phyloP scores from a whole-genome alignment of 495 filamentous ascomycete species.

The Extremus antarcticus region DNA sequence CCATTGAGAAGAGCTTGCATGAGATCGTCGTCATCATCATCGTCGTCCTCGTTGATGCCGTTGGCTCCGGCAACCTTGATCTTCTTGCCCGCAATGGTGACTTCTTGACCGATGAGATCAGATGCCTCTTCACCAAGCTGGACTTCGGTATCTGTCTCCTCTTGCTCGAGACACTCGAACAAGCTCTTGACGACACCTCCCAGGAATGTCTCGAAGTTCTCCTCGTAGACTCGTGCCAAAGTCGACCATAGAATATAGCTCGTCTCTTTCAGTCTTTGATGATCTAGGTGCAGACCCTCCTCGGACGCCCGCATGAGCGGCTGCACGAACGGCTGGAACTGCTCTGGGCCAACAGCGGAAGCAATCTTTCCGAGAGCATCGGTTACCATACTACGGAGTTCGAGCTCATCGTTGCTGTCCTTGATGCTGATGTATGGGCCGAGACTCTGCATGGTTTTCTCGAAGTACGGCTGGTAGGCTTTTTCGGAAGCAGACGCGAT shows the following conservation, averaged over 20 bases:
- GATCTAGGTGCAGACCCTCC: constrained; percentile 80
- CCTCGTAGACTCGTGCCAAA: constrained; percentile 86
- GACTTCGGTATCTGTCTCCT: constrained; percentile 77
- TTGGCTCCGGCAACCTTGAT: constrained; percentile 55
- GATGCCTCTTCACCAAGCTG: constrained; percentile 65
- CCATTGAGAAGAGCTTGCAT: constrained; percentile 26
- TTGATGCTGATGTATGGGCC: constrained; percentile 76
- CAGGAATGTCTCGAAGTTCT: constrained; percentile 80
- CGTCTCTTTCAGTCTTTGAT: constrained; percentile 83
- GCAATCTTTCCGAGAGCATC: constrained; percentile 91
- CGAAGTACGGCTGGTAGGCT: constrained; percentile 82
- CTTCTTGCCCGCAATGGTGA: constrained; percentile 71
- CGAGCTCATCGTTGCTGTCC: constrained; percentile 77
- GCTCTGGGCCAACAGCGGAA: constrained; percentile 69
- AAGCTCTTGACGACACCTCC: constrained; percentile 75
- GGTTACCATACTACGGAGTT: constrained; percentile 76
- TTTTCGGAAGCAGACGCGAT: constrained; percentile 73
- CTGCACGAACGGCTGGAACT: constrained; percentile 82
- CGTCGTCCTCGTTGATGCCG: constrained; percentile 31
- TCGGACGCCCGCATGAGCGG: constrained; percentile 84
- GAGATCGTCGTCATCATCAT: constrained; percentile 22
- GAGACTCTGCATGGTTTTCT: constrained; percentile 73
- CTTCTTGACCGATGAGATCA: constrained; percentile 64
- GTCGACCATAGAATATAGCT: constrained; percentile 94
- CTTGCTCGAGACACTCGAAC: constrained; percentile 74